Percentiles rank a stretch among this genome's conserved stretches.
phyloP scores from a whole-genome alignment of 2,329 filamentous ascomycete genomes.

The Ophiostoma montium region DNA sequence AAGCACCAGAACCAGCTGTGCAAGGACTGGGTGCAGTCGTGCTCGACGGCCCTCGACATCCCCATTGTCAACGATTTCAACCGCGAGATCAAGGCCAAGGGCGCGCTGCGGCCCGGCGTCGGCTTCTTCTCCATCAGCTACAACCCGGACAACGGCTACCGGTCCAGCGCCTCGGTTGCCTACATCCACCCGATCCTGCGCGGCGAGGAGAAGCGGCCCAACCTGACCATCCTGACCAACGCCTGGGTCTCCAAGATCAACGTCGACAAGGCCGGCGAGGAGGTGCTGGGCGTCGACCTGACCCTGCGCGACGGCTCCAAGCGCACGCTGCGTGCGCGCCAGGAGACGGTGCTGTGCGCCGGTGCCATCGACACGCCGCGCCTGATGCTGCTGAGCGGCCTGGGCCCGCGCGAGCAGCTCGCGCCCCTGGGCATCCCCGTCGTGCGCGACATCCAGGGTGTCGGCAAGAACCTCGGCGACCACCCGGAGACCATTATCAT shows the following conservation, averaged over 20 bases:
- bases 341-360: conserved; percentile 67
- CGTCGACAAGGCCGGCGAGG: conserved; percentile 31
- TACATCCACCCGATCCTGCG: conserved; percentile 87
- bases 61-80: conserved; percentile 80
- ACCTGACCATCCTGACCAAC: conserved; percentile 75
- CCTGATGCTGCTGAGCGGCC: conserved; percentile 42
- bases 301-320: conserved; percentile 36
- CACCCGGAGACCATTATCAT: conserved; percentile 48
- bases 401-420: conserved; percentile 41
- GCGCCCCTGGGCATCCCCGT: conserved; percentile 37
- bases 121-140: conserved; percentile 88
- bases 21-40: conserved; percentile 77
- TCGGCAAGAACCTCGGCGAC: conserved; percentile 47
- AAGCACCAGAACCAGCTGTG: conserved; percentile 82
- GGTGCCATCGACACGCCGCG: conserved; percentile 73
- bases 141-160: conserved; percentile 74
- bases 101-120: conserved; percentile 59
- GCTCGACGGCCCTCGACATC: conserved; percentile 64
- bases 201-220: conserved; percentile 67
- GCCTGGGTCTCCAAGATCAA: conserved; percentile 78
- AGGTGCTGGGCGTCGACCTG: conserved; percentile 59
- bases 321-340: conserved; percentile 47
- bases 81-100: conserved; percentile 60
- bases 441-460: conserved; percentile 43
- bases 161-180: conserved; percentile 76